Evolutionary conservation across 2,329 filamentous ascomycete species (phyloP).

Genomic region (Diaporthe ampelina): DNA sequence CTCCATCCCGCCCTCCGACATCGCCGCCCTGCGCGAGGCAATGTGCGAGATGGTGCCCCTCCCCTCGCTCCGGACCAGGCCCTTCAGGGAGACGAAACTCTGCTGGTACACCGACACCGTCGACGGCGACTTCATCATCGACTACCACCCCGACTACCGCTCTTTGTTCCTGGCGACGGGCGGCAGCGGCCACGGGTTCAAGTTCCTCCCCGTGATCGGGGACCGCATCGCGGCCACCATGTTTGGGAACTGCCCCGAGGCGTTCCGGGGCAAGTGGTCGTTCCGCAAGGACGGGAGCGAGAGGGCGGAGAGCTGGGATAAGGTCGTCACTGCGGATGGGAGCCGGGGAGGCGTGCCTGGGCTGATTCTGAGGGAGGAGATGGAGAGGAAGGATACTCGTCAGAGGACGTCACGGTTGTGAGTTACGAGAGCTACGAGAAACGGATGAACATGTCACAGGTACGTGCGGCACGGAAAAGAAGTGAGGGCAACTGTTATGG

Average conservation of each 20-base stretch:
- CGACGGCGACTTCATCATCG: slow-evolving; percentile 78
- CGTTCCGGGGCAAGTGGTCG: slow-evolving; percentile 70
- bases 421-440: neutral
- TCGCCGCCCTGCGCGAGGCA: slow-evolving; percentile 71
- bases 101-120: slow-evolving; percentile 86
- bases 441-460: neutral
- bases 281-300: slow-evolving; percentile 70
- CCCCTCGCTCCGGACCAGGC: slow-evolving; percentile 67
- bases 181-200: slow-evolving; percentile 76
- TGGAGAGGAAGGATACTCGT: slow-evolving; percentile 53
- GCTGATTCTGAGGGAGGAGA: slow-evolving; percentile 61
- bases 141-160: slow-evolving; percentile 74
- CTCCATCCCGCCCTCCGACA: slow-evolving; percentile 71
- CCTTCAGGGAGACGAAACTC: slow-evolving; percentile 73
- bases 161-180: slow-evolving; percentile 73
- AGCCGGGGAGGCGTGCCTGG: slow-evolving; percentile 64
- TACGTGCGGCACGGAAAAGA: neutral
- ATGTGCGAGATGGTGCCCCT: slow-evolving; percentile 73
- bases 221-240: slow-evolving; percentile 72
- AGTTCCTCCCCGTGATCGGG: slow-evolving; percentile 77
- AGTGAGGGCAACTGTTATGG: slow-evolving; percentile 33
- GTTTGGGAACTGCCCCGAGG: slow-evolving; percentile 58
- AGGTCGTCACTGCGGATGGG: slow-evolving; percentile 66
- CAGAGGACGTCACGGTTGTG: slow-evolving; percentile 32
- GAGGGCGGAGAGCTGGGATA: slow-evolving; percentile 50